phyloP scores from a whole-genome alignment of 169 alveolate genomes.

The Plasmodium berghei region DNA sequence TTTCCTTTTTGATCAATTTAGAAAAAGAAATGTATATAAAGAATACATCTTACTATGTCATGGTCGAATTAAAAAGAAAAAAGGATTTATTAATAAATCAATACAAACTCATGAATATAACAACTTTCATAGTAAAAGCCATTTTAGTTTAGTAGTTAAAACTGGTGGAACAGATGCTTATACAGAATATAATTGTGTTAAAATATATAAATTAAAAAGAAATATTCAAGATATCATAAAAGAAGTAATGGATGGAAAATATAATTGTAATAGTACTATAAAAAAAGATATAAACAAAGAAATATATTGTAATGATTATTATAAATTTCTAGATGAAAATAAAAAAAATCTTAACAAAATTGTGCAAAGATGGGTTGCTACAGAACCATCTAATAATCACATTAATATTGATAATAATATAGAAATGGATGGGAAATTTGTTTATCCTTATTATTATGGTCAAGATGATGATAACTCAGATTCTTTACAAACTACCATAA shows the following conservation, averaged over 20 bases:
- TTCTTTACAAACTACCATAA: not conserved
- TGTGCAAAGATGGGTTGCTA: conserved; percentile 14
- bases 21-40: conserved; percentile 82
- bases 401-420: not conserved
- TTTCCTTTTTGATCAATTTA: conserved; percentile 80
- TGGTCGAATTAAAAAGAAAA: conserved; percentile 78
- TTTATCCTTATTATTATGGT: not conserved
- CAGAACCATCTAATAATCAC: not conserved
- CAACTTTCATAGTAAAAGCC: conserved; percentile 79
- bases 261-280: conserved; percentile 46
- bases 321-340: conserved; percentile 47
- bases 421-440: too few species aligned
- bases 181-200: conserved; percentile 81
- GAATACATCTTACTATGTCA: conserved; percentile 83
- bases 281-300: conserved; percentile 41
- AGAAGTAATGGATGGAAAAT: conserved; percentile 46
- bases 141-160: conserved; percentile 81
- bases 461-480: conserved; percentile 3
- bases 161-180: conserved; percentile 84
- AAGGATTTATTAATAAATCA: conserved; percentile 79
- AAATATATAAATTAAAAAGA: conserved; percentile 70
- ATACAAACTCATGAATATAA: conserved; percentile 81
- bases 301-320: conserved; percentile 60
- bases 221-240: conserved; percentile 63
- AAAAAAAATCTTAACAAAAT: conserved; percentile 3